A percentile compares a stretch with the other conserved stretches of the same genome.
Evolutionary conservation across 306 rosid genomes (phyloP).

Genomic region (Gastrolobium bilobum): DNA sequence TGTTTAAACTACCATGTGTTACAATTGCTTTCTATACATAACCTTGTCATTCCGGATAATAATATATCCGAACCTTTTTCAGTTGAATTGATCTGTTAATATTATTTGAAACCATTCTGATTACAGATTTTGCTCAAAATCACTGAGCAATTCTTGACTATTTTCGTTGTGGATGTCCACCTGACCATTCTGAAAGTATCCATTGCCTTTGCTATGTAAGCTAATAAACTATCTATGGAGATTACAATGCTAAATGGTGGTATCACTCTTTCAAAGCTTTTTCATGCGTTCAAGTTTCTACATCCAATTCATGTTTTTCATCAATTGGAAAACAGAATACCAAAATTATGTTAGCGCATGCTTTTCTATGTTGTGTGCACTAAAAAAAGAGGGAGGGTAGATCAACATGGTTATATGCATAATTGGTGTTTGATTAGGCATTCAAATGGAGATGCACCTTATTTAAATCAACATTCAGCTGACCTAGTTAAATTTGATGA

Average conservation of each 20-base stretch:
- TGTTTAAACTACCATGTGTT: background rate
- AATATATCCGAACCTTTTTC: slow-evolving; percentile 3
- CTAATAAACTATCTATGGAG: background rate
- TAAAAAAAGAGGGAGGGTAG: background rate
- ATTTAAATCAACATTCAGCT: slow-evolving; percentile 25
- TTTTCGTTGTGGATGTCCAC: slow-evolving; percentile 29
- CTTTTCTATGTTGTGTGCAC: slow-evolving; percentile 15
- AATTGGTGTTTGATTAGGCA: background rate
- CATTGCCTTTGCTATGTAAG: background rate
- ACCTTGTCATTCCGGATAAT: slow-evolving; percentile 2
- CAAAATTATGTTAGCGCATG: background rate
- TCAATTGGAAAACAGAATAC: slow-evolving; percentile 14
- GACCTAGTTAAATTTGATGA: slow-evolving; percentile 9
- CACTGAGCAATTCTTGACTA: slow-evolving; percentile 1
- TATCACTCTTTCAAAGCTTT: background rate
- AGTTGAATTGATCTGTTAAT: slow-evolving; percentile 4
- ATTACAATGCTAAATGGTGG: background rate
- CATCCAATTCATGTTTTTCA: background rate
- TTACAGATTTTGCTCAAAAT: slow-evolving; percentile 1
- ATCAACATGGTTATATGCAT: slow-evolving; percentile 14
- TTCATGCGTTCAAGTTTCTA: slow-evolving; percentile 14
- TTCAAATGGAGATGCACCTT: slow-evolving; percentile 29
- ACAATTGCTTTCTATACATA: background rate
- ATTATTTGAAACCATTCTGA: slow-evolving; percentile 30
- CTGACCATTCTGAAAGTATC: slow-evolving; percentile 25